Conservation (phyloP, 371 early-diverging fungal species). For the Phascolomyces articulosus region DNA sequence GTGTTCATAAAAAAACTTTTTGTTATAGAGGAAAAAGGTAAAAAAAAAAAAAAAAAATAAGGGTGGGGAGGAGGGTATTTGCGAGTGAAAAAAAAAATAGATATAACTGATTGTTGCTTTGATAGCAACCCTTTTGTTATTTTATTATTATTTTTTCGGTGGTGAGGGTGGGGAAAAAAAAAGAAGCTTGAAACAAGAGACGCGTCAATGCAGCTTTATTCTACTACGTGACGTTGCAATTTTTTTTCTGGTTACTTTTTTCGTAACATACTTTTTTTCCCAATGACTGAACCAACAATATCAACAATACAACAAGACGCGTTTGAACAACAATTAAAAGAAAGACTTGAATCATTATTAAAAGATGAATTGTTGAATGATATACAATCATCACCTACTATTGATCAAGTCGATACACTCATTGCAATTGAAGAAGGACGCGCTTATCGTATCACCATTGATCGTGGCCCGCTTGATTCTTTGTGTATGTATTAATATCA, state of each 20-base stretch:
- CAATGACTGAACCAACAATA: neutral
- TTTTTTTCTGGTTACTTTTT: too few species aligned
- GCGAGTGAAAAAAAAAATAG: neutral
- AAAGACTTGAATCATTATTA: conserved; percentile 19
- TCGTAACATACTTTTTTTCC: neutral
- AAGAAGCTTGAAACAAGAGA: too few species aligned
- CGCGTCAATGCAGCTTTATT: too few species aligned
- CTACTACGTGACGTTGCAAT: too few species aligned
- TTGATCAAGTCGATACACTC: conserved; percentile 33
- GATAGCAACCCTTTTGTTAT: neutral
- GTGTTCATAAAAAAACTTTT: neutral
- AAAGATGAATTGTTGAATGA: conserved; percentile 31
- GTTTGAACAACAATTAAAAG: conserved; percentile 20
- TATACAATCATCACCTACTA: conserved; percentile 15
- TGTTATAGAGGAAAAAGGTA: too few species aligned
- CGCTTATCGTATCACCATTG: conserved; percentile 36
- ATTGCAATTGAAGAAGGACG: conserved; percentile 43
- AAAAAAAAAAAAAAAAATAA: too few species aligned
- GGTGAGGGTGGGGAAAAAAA: neutral
- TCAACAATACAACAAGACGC: neutral
- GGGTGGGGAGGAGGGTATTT: neutral
- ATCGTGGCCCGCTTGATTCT: conserved; percentile 31
- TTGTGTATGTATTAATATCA: conserved; percentile 23
- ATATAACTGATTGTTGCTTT: neutral
- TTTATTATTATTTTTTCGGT: neutral